A percentile compares a stretch with the other conserved stretches of the same genome.
Conservation (phyloP, 768 basidiomycete species). For the Leccinum variicolor region DNA sequence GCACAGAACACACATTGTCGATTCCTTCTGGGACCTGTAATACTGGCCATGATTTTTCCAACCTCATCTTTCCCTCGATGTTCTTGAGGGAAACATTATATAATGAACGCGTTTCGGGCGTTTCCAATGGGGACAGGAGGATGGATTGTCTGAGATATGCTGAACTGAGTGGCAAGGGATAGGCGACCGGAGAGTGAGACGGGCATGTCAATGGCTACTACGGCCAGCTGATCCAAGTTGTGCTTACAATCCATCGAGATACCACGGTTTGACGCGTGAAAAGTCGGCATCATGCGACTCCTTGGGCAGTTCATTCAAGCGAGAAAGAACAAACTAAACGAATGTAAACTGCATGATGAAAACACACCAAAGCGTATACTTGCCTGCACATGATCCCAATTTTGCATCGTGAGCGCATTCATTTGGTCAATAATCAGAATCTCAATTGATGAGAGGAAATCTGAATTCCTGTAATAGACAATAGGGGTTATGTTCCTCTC, state of each 20-base stretch:
- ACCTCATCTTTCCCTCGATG: constrained; percentile 76
- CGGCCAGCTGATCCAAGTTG: constrained; percentile 32
- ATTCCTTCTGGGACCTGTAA: constrained; percentile 81
- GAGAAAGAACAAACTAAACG: constrained; percentile 74
- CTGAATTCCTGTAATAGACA: constrained; percentile 57
- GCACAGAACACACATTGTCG: constrained; percentile 55
- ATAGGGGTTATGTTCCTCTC: background rate
- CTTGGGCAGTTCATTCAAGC: constrained; percentile 86
- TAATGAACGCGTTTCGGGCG: constrained; percentile 79
- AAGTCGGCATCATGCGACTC: constrained; percentile 94
- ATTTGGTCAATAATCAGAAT: constrained; percentile 87
- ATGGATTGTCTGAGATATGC: constrained; percentile 87
- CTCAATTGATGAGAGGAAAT: constrained; percentile 93
- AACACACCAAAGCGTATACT: constrained; percentile 7
- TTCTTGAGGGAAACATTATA: constrained; percentile 79
- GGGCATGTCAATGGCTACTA: constrained; percentile 84
- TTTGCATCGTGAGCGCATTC: constrained; percentile 95
- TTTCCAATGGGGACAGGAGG: constrained; percentile 82
- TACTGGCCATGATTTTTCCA: constrained; percentile 66
- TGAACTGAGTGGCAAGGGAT: constrained; percentile 47
- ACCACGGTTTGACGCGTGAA: constrained; percentile 97
- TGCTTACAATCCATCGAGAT: constrained; percentile 88
- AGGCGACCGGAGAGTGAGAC: constrained; percentile 35
- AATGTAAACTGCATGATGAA: background rate
- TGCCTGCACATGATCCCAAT: constrained; percentile 98